Evolutionary conservation across 108 stramenopile genomes (phyloP).

Genomic region (Bacterosira constricta): DNA sequence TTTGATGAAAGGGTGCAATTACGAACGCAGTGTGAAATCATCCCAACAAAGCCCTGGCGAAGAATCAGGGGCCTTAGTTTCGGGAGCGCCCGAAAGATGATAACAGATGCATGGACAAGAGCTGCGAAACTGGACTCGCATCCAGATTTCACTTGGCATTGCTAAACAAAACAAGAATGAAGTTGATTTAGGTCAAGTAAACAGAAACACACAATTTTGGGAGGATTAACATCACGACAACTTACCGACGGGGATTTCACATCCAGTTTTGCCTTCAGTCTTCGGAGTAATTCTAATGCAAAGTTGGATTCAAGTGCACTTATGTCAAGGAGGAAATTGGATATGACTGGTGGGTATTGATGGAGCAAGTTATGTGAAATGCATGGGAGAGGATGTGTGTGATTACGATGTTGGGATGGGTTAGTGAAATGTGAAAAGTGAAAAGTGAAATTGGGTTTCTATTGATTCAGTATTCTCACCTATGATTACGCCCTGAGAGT

Average conservation of each 20-base stretch:
- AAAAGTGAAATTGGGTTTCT: no score
- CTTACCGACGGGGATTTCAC: slow-evolving; percentile 22
- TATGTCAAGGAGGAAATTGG: slow-evolving; percentile 72
- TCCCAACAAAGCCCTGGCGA: slow-evolving; percentile 53
- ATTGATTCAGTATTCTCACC: no score
- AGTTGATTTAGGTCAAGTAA: background rate
- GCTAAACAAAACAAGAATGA: background rate
- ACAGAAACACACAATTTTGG: background rate
- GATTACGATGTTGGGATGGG: no score
- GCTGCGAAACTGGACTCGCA: slow-evolving; percentile 50
- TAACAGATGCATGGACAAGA: slow-evolving; percentile 69
- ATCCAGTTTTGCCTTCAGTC: slow-evolving; percentile 42
- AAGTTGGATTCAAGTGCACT: slow-evolving; percentile 53
- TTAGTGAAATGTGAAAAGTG: no score
- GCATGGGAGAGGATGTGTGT: no score
- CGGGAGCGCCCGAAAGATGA: slow-evolving; percentile 73
- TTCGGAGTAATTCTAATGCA: slow-evolving; percentile 42
- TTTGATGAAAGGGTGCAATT: slow-evolving; percentile 31
- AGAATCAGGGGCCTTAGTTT: slow-evolving; percentile 60
- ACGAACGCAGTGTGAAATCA: slow-evolving; percentile 55
- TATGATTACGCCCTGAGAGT: slow-evolving; percentile 69
- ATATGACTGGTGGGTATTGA: no score
- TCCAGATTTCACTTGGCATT: slow-evolving; percentile 46
- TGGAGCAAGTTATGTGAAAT: no score
- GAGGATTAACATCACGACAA: background rate